phyloP scores from a whole-genome alignment of 1,139 yeast species.

The Hyphopichia pseudoburtonii region DNA sequence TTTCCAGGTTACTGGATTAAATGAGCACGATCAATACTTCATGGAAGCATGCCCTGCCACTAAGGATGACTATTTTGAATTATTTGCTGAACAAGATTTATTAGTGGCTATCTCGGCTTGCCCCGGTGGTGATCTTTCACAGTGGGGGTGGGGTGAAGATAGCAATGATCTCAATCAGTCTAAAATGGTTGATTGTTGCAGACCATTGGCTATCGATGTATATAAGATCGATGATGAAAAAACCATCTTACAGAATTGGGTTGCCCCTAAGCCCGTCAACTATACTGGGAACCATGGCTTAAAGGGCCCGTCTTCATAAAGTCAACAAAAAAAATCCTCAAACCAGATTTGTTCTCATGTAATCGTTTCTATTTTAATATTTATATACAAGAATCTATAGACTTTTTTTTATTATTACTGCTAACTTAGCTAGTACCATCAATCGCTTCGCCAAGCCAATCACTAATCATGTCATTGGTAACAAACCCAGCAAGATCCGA shows the following conservation, averaged over 20 bases:
- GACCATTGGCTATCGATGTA: slow-evolving; percentile 64
- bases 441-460: slow-evolving; percentile 47
- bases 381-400: neutral
- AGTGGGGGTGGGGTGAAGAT: slow-evolving; percentile 71
- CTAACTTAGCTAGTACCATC: slow-evolving; percentile 48
- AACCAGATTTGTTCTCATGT: neutral
- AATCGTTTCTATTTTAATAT: neutral
- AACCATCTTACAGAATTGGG: slow-evolving; percentile 48
- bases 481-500: slow-evolving; percentile 47
- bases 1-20: slow-evolving; percentile 68
- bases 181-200: slow-evolving; percentile 62
- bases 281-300: slow-evolving; percentile 53
- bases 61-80: slow-evolving; percentile 58
- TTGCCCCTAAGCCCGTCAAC: slow-evolving; percentile 45
- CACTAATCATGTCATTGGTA: slow-evolving; percentile 42
- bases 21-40: slow-evolving; percentile 64
- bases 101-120: slow-evolving; percentile 67
- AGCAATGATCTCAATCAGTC: slow-evolving; percentile 41
- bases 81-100: slow-evolving; percentile 66
- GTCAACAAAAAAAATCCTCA: neutral
- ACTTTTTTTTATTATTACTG: neutral
- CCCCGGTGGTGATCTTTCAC: slow-evolving; percentile 69
- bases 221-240: slow-evolving; percentile 49
- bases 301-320: slow-evolving; percentile 12
- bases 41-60: slow-evolving; percentile 71